These are phyloP conservation scores for Backusella tuberculispora DNA, from an alignment of 192 early-diverging fungal genomes.

Conservation along the genomic window DNA sequence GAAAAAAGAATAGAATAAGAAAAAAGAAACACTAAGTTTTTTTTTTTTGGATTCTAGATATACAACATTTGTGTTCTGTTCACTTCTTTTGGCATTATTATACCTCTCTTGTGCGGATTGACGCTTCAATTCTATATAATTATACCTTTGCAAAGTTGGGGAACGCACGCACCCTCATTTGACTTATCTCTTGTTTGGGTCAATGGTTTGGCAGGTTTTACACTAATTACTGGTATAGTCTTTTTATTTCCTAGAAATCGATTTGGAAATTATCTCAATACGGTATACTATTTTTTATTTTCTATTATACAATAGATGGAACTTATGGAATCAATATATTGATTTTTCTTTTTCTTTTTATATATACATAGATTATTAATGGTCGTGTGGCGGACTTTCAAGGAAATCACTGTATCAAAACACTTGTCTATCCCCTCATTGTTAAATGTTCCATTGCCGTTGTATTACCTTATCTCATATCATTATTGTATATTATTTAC, in stretches of 20 bases:
- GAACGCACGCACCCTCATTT: background rate
- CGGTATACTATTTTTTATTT: background rate
- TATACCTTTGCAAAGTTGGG: background rate
- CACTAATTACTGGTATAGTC: background rate
- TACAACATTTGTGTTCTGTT: background rate
- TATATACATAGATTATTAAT: background rate
- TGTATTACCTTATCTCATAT: background rate
- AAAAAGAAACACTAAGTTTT: background rate
- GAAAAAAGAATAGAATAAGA: background rate
- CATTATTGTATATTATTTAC: slow-evolving; percentile 14
- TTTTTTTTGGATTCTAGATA: background rate
- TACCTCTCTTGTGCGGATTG: background rate
- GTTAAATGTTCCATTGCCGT: slow-evolving; percentile 4
- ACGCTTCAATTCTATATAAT: slow-evolving; percentile 10
- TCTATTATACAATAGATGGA: background rate
- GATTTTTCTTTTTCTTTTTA: background rate
- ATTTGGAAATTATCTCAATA: slow-evolving; percentile 6
- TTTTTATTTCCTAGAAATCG: background rate
- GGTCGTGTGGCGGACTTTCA: background rate
- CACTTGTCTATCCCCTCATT: background rate
- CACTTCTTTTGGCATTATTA: background rate
- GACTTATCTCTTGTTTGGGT: background rate
- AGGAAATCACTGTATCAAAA: background rate
- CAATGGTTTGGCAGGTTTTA: background rate
- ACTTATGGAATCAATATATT: background rate